Percentiles rank a stretch among this genome's conserved stretches.
Conservation (phyloP, 768 basidiomycete species). For the Psilocybe azurescens region DNA sequence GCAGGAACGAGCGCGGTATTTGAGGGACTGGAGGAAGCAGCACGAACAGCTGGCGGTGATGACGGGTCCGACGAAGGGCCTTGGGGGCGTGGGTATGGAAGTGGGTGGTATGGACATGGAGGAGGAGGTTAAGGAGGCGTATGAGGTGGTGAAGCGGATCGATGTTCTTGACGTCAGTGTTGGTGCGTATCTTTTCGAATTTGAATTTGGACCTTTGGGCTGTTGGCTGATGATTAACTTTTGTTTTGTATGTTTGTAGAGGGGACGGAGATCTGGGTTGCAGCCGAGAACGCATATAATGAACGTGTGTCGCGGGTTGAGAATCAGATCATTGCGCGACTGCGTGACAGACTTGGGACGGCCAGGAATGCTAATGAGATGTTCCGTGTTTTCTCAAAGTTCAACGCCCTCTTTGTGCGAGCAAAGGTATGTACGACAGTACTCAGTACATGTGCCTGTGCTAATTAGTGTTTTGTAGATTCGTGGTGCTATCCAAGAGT, state of each 20-base stretch:
- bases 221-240: background rate
- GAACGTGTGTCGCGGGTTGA: slow-evolving; percentile 97
- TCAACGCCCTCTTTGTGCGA: slow-evolving; percentile 95
- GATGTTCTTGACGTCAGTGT: slow-evolving; percentile 94
- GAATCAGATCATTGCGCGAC: slow-evolving; percentile 95
- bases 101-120: slow-evolving; percentile 97
- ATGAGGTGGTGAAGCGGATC: slow-evolving; percentile 96
- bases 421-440: slow-evolving; percentile 72
- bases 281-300: slow-evolving; percentile 97
- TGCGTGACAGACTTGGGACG: slow-evolving; percentile 91
- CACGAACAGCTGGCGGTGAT: slow-evolving; percentile 97
- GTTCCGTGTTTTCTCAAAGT: slow-evolving; percentile 99
- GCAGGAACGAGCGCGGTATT: slow-evolving; percentile 85
- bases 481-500: slow-evolving; percentile 98
- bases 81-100: slow-evolving; percentile 71
- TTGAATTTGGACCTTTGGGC: background rate
- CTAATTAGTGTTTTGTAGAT: slow-evolving; percentile 54
- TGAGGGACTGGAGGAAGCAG: slow-evolving; percentile 93
- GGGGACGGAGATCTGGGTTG: slow-evolving; percentile 97
- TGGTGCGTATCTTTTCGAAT: slow-evolving; percentile 52
- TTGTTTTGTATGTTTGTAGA: slow-evolving; percentile 48
- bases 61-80: slow-evolving; percentile 92
- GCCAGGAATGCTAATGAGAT: slow-evolving; percentile 99
- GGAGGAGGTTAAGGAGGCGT: slow-evolving; percentile 94
- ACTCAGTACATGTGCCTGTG: too few species aligned